Conservation (phyloP, 352 stramenopile genomes). For the Paralagenidium karlingii region DNA sequence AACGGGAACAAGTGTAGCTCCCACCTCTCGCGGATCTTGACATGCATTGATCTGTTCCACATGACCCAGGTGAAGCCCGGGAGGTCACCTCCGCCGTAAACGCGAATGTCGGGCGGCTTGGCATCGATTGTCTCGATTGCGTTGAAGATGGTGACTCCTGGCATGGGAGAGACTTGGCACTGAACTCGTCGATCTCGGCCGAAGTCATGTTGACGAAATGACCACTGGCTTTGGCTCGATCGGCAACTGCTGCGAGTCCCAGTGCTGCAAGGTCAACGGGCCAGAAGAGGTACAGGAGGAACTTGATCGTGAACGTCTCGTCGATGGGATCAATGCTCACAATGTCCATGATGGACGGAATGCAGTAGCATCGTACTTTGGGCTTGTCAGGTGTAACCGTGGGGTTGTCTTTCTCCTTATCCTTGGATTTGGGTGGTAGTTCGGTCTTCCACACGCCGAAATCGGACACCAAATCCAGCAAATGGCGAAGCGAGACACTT, state of each 20-base stretch:
- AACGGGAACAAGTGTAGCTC: conserved; percentile 11
- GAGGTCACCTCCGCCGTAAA: conserved; percentile 6
- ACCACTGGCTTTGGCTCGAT: conserved; percentile 4
- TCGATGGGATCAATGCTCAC: conserved; percentile 12
- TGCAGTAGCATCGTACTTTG: conserved; percentile 4
- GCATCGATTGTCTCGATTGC: conserved; percentile 9
- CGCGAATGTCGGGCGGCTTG: conserved; percentile 4
- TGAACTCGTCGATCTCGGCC: conserved; percentile 7
- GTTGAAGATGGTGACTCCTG: conserved; percentile 6
- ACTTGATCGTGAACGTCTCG: conserved; percentile 12
- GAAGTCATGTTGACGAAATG: conserved; percentile 5
- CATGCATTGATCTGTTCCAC: conserved; percentile 7
- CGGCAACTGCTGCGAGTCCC: conserved; percentile 1
- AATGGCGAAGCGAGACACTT: conserved; percentile 1
- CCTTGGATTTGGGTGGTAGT: no score
- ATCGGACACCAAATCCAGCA: conserved; percentile 7
- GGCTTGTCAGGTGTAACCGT: background rate
- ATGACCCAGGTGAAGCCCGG: conserved; percentile 6
- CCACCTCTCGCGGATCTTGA: conserved; percentile 8
- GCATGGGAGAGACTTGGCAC: conserved; percentile 5
- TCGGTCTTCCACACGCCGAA: conserved; percentile 10
- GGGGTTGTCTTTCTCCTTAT: conserved; percentile 1
- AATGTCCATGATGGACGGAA: conserved; percentile 12
- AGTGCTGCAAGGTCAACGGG: conserved; percentile 7
- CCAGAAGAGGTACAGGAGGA: conserved; percentile 9